Percentiles rank a stretch among this genome's conserved stretches.
Evolutionary conservation across 208 protist species (phyloP).

Genomic region (Wallacemonas rigidus): DNA sequence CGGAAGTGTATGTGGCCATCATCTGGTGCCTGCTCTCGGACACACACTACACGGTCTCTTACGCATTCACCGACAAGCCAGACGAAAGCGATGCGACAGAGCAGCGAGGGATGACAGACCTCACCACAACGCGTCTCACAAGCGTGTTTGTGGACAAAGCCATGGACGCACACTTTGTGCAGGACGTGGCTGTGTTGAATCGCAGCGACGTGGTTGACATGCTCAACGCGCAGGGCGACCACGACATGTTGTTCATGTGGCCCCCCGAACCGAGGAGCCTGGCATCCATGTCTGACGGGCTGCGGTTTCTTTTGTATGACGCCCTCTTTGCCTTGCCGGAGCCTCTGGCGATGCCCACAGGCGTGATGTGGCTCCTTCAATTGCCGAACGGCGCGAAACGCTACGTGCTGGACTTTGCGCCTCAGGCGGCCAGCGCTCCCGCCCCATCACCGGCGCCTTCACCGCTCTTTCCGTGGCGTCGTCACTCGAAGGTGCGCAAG

Average conservation of each 20-base stretch:
- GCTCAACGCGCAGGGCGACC: conserved; percentile 30
- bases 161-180: conserved; percentile 7
- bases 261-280: conserved; percentile 22
- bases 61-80: neutral
- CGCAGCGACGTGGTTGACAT: conserved; percentile 54
- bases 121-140: neutral
- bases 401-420: conserved; percentile 40
- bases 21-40: conserved; percentile 33
- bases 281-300: conserved; percentile 17
- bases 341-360: conserved; percentile 8
- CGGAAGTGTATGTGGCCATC: conserved; percentile 21
- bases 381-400: conserved; percentile 42
- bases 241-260: conserved; percentile 33
- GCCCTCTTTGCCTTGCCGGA: conserved; percentile 64
- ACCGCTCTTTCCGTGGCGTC: conserved; percentile 35
- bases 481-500: conserved; percentile 47
- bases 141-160: neutral
- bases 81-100: neutral
- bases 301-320: conserved; percentile 50
- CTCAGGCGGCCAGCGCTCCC: neutral
- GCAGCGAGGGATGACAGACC: neutral
- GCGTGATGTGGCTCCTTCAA: conserved; percentile 35
- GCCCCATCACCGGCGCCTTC: neutral
- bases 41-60: conserved; percentile 20
- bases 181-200: conserved; percentile 23